Evolutionary conservation across 192 early-diverging fungal species (phyloP), one percentile per base, ranked within the genome.

Genomic region (Coemansia sp.): DNA sequence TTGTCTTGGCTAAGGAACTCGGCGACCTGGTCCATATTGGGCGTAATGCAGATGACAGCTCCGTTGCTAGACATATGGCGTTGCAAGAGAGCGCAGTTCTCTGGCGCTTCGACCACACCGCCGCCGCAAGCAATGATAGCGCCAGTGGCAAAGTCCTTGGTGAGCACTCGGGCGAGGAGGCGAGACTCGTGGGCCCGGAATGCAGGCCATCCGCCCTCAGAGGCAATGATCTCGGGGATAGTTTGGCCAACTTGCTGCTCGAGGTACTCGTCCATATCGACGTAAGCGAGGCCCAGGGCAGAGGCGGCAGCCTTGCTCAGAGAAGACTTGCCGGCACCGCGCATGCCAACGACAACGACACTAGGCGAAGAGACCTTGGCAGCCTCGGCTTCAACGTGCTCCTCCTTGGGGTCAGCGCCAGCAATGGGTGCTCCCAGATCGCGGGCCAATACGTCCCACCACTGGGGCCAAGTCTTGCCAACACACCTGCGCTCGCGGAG

Each of bases 391-490:
- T 52, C 38, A 11, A 28, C 68, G 34, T 31, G n/a, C 33, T 59
- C 64, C 50, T 58, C 35, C 70, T 73, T 60, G 20, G 69, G 64
- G 18, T 83, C 81, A 14, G 66, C 37, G 43, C 81, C 76, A 13
- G 53, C 64, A 13, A 65, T 68, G 6, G 79, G 76, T 7, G 89
- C 90, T 21, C 89, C 89, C 38, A 99, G 78, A 25, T 87, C 87
- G 64, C 88, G 85, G 48, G 92, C 91, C 10, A 99, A 83, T 41
- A 91, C 88, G 62, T 99, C 96, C 97, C 97, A 99, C 97, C 97
- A 99, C 53, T 84, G 87, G 25, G 97, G 97, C 97, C 97, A 99
- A 1, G 97, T 99, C 85, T 99, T 99, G 72, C 95, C 97, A 6
- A 97, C 95, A 73, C 97, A 99, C 68, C 94, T 91, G 75, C 95